Conservation (phyloP, 225 moss, liverwort and hornwort species). For the Ulota crispa region DNA sequence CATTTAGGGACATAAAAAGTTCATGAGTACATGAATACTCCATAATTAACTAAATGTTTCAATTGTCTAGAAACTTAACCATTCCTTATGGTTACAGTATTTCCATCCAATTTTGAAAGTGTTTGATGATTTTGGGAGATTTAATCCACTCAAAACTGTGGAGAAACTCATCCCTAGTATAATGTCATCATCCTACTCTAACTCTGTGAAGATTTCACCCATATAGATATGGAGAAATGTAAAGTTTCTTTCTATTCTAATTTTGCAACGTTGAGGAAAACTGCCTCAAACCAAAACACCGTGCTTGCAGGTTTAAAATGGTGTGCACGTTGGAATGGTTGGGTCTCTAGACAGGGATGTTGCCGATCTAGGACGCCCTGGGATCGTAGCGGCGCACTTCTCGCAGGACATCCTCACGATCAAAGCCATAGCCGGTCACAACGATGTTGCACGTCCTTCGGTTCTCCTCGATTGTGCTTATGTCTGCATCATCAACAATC, state of each 20-base stretch:
- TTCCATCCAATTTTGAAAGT: neutral
- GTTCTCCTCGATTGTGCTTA: conserved; percentile 36
- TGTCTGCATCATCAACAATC: conserved; percentile 20
- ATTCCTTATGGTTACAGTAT: neutral
- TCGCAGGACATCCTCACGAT: conserved; percentile 24
- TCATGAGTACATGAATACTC: too few species aligned
- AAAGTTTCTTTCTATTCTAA: too few species aligned
- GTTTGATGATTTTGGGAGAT: neutral
- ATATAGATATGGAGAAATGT: neutral
- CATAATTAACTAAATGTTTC: too few species aligned
- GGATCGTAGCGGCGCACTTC: conserved; percentile 30
- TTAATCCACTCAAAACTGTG: neutral
- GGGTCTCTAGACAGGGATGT: neutral
- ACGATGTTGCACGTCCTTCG: neutral
- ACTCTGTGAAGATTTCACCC: neutral
- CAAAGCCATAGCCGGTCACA: conserved; percentile 45
- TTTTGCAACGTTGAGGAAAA: neutral
- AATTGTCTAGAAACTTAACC: neutral
- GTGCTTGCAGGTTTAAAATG: too few species aligned
- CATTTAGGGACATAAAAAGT: too few species aligned
- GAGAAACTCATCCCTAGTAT: neutral
- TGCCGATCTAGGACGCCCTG: neutral
- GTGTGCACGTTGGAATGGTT: too few species aligned
- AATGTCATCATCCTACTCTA: too few species aligned
- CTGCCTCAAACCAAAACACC: too few species aligned